Percentiles rank a stretch among this genome's conserved stretches.
Evolutionary conservation across 305 asterid species (phyloP).

Genomic region (Solanum chacoense): DNA sequence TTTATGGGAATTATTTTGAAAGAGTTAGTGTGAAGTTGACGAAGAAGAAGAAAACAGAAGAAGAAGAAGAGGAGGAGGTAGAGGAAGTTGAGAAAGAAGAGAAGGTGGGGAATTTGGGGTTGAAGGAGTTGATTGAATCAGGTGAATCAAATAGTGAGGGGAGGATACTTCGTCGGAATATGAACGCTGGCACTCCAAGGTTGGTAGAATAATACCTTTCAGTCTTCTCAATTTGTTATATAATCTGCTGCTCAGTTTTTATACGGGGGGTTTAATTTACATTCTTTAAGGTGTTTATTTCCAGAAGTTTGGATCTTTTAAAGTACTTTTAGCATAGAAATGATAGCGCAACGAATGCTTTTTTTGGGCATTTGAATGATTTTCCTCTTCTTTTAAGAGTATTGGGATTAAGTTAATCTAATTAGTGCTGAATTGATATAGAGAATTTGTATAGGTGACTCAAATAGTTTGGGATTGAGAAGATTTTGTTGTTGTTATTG

Average conservation of each 20-base stretch:
- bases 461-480: background rate
- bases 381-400: background rate
- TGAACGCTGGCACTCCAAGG: slow-evolving; percentile 30
- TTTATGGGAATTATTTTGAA: slow-evolving; percentile 87
- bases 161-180: slow-evolving; percentile 35
- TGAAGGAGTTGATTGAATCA: slow-evolving; percentile 68
- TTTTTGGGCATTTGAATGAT: background rate
- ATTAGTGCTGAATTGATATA: background rate
- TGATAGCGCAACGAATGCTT: background rate
- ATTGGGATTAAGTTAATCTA: background rate
- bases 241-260: background rate
- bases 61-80: slow-evolving; percentile 14
- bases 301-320: background rate
- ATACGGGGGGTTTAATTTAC: background rate
- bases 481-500: background rate
- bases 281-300: background rate
- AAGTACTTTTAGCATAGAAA: background rate
- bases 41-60: slow-evolving; percentile 8
- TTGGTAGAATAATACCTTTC: background rate
- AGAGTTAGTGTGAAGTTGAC: slow-evolving; percentile 27
- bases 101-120: slow-evolving; percentile 44
- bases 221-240: background rate
- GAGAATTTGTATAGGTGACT: background rate
- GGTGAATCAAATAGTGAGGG: slow-evolving; percentile 35
- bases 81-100: slow-evolving; percentile 19